Evolutionary conservation across 1,284 basidiomycete species (phyloP).

Genomic region (Cutaneotrichosporon dermatis): DNA sequence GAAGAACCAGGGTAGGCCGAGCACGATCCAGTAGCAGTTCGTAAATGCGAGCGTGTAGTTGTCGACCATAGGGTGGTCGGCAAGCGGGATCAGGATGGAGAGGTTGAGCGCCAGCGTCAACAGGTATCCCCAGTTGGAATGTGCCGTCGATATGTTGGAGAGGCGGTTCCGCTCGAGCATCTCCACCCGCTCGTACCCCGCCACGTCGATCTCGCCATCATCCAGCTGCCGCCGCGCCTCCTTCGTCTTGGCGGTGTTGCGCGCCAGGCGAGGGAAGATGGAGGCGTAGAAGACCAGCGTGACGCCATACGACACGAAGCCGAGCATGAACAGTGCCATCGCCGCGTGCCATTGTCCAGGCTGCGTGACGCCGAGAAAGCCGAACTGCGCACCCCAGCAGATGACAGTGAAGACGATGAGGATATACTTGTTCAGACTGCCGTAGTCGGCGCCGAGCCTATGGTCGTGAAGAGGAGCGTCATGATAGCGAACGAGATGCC

Average conservation of each 20-base stretch:
- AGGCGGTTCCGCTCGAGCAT: slow-evolving; percentile 77
- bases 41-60: slow-evolving; percentile 52
- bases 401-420: slow-evolving; percentile 61
- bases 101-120: slow-evolving; percentile 63
- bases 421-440: slow-evolving; percentile 67
- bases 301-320: slow-evolving; percentile 46
- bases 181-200: slow-evolving; percentile 69
- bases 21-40: slow-evolving; percentile 68
- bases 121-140: slow-evolving; percentile 65
- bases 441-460: slow-evolving; percentile 75
- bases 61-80: slow-evolving; percentile 60
- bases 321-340: slow-evolving; percentile 70
- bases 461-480: slow-evolving; percentile 62
- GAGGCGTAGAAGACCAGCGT: slow-evolving; percentile 65
- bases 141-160: slow-evolving; percentile 75
- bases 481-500: slow-evolving; percentile 51
- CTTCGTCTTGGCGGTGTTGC: slow-evolving; percentile 66
- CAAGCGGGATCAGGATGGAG: slow-evolving; percentile 65
- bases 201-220: slow-evolving; percentile 56
- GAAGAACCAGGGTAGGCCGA: slow-evolving; percentile 77
- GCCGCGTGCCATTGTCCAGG: slow-evolving; percentile 61
- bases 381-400: slow-evolving; percentile 72
- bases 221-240: slow-evolving; percentile 57
- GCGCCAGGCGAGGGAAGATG: slow-evolving; percentile 70
- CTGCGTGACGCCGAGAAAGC: slow-evolving; percentile 58